Base-by-base conservation (phyloP, 148 eudicot genomes). In the Salicornia ramosissima region DNA sequence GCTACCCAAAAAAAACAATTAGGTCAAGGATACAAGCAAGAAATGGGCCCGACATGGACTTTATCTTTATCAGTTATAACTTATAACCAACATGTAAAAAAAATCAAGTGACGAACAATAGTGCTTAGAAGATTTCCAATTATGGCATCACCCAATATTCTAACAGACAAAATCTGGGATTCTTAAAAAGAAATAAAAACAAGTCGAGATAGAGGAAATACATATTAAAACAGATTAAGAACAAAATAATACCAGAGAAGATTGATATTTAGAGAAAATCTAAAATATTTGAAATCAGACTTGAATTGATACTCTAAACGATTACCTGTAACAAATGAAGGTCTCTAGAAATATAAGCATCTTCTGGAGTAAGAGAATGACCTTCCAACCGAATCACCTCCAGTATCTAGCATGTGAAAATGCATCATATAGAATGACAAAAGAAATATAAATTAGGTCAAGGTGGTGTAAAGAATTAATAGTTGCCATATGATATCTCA, bases 361-460 rank as follows among this genome's bases (percentile, higher is more conserved):
- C 96, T 78, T 87, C 93, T 60, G 85, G 86, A 67, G 91, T 80
- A 63, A 87, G 81, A 45, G 87, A 80, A 71, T 92, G 96, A n/a
- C 93, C 97, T 82, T 92, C 97, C 66, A 92, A 84, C 18, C 96
- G 88, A 42, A 92, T 86, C 39, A 92, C 86, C 86, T 92, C 97
- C 78, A 92, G 76, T 87, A 86, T 85, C 97, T 92, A 76, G 26
- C 5, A 77, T 63, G 66, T 21, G 45, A n/a, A 42, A 19, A 59
- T 21, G 58, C 63, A n/a, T 51, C 19, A 46, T 15, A 61, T 47
- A 47, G 67, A 71, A 50, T 42, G 54, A 65, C 36, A 28, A 21
- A 2, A 3, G 10, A 55, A 12, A 31, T 15, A 21, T 30, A 21
- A 22, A 9, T 51, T 10, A 65, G 34, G 65, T n/a, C 21, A 46